Percentiles rank a stretch among this genome's conserved stretches.
These are phyloP conservation scores for Fusarium burgessii DNA, from an alignment of 2,329 filamentous ascomycete species.

Conservation along the genomic window DNA sequence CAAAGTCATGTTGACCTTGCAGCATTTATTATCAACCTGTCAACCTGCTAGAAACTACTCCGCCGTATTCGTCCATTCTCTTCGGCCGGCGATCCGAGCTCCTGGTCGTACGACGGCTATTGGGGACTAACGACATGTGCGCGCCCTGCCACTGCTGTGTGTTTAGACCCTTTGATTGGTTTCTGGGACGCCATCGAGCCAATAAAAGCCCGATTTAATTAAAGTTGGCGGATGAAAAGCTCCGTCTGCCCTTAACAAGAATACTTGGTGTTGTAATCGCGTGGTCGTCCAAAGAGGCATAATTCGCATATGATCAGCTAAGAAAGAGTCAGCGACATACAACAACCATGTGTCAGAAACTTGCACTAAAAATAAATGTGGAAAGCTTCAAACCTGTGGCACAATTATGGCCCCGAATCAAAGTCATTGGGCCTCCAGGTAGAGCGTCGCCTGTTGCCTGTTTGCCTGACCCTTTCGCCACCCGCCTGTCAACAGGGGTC, in stretches of 20 bases:
- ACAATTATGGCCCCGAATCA: constrained; percentile 29
- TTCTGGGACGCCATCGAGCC: constrained; percentile 22
- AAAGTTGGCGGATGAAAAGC: constrained; percentile 37
- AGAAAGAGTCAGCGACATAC: constrained; percentile 6
- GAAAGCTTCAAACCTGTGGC: constrained; percentile 30
- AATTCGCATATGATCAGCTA: not conserved
- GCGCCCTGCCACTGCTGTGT: constrained; percentile 31
- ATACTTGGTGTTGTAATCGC: constrained; percentile 14
- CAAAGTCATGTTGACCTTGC: too few relatives aligned
- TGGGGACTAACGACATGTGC: constrained; percentile 38
- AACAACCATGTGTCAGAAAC: constrained; percentile 3
- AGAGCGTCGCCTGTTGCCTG: constrained; percentile 21
- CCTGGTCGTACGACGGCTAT: constrained; percentile 33
- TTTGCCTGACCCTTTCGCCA: constrained; percentile 40
- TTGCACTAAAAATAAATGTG: constrained; percentile 25
- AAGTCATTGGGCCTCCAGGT: constrained; percentile 32
- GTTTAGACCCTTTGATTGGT: constrained; percentile 40
- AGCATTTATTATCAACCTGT: too few relatives aligned
- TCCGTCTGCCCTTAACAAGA: constrained; percentile 36
- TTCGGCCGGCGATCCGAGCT: constrained; percentile 29
- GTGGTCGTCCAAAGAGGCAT: not conserved
- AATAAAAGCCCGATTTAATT: constrained; percentile 29
- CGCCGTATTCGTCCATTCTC: not conserved
- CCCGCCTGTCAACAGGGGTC: constrained; percentile 41
- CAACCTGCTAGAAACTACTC: too few relatives aligned